Evolutionary conservation across 148 eudicot genomes (phyloP).

Genomic region (Rheum nobile): DNA sequence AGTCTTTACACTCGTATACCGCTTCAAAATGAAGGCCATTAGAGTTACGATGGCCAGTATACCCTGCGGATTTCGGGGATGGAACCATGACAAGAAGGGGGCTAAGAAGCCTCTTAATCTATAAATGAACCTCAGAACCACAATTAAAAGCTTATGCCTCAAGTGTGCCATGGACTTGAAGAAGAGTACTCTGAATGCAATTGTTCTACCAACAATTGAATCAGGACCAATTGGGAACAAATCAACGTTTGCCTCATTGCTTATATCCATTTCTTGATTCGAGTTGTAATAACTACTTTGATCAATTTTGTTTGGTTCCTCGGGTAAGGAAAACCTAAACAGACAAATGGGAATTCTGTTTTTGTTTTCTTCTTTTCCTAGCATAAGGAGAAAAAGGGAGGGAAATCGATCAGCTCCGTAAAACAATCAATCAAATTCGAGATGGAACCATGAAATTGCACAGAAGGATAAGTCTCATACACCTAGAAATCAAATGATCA

Average conservation of each 20-base stretch:
- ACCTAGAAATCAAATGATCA: background rate
- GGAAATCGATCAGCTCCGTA: background rate
- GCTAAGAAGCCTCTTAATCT: conserved; percentile 25
- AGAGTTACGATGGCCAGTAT: conserved; percentile 61
- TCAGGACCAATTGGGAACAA: conserved; percentile 72
- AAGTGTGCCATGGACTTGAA: conserved; percentile 72
- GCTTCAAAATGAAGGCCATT: conserved; percentile 59
- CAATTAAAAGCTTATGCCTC: conserved; percentile 29
- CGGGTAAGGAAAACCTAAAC: background rate
- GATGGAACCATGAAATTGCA: background rate
- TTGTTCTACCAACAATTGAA: conserved; percentile 60
- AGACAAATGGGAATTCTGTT: background rate
- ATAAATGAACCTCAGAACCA: conserved; percentile 26
- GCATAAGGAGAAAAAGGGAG: background rate
- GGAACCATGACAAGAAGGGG: conserved; percentile 75
- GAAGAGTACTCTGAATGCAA: conserved; percentile 74
- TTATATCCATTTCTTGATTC: conserved; percentile 56
- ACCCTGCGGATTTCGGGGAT: conserved; percentile 89
- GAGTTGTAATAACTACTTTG: background rate
- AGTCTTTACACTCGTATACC: conserved; percentile 67
- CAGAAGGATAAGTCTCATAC: background rate
- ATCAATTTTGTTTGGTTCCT: background rate
- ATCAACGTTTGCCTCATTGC: conserved; percentile 70
- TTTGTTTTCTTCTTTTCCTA: background rate
- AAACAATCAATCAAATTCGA: background rate